Conservation (phyloP, 495 filamentous ascomycete species). For the Acidomyces sp. region DNA sequence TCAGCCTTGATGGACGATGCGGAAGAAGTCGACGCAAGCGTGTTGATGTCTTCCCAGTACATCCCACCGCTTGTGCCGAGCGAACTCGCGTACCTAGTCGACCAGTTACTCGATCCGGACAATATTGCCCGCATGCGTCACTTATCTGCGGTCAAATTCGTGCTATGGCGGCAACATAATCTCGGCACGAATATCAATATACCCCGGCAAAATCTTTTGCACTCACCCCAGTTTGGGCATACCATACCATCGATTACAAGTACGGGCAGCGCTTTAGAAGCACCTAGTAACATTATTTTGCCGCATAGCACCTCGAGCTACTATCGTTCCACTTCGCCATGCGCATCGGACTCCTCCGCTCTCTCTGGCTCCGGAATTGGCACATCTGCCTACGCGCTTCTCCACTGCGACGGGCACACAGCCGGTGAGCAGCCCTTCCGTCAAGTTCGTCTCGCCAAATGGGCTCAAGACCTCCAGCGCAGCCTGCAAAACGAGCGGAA, state of each 20-base stretch:
- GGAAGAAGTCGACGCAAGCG: constrained; percentile 87
- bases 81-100: constrained; percentile 59
- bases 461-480: constrained; percentile 80
- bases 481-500: constrained; percentile 70
- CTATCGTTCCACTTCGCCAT: constrained; percentile 23
- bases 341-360: constrained; percentile 7
- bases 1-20: constrained; percentile 62
- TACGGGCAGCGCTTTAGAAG: constrained; percentile 16
- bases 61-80: constrained; percentile 68
- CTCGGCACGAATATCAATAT: background rate
- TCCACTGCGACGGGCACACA: constrained; percentile 56
- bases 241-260: constrained; percentile 10
- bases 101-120: constrained; percentile 62
- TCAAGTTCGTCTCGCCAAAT: constrained; percentile 70
- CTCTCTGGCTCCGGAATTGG: constrained; percentile 15
- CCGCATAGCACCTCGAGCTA: constrained; percentile 23
- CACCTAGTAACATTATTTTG: constrained; percentile 24
- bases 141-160: constrained; percentile 71
- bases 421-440: constrained; percentile 61
- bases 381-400: constrained; percentile 51
- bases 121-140: constrained; percentile 80
- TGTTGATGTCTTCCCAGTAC: constrained; percentile 90
- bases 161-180: constrained; percentile 44
- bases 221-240: constrained; percentile 5
- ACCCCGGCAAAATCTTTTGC: constrained; percentile 2